A percentile compares a stretch with the other conserved stretches of the same genome.
These are phyloP conservation scores for Epichloe elymi DNA, from an alignment of 2,329 filamentous ascomycete species.

Conservation along the genomic window DNA sequence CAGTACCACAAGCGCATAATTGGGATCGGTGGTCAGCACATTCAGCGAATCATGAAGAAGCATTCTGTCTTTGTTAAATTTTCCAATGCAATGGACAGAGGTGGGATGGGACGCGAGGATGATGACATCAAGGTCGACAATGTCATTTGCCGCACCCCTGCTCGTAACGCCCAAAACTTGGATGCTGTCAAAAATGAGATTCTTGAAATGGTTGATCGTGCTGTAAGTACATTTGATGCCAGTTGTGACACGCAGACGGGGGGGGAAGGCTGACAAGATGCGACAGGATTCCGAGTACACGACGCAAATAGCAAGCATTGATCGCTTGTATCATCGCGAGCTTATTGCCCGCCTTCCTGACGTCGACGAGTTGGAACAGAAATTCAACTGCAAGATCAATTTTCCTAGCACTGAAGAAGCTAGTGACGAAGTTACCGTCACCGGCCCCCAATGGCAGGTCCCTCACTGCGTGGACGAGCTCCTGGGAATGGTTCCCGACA, in stretches of 20 bases:
- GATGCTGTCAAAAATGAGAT: constrained; percentile 98
- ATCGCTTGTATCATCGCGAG: constrained; percentile 89
- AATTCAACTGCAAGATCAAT: constrained; percentile 98
- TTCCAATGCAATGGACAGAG: constrained; percentile 96
- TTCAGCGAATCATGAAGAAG: constrained; percentile 99
- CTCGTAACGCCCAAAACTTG: constrained; percentile 89
- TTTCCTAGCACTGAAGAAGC: constrained; percentile 97
- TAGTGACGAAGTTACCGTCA: constrained; percentile 90
- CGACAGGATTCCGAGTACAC: constrained; percentile 85
- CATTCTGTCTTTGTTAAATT: constrained; percentile 99
- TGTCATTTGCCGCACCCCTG: constrained; percentile 94
- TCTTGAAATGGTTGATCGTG: constrained; percentile 97
- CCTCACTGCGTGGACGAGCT: constrained; percentile 94
- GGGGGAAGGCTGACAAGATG: not conserved
- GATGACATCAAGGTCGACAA: constrained; percentile 98
- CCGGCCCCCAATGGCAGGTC: constrained; percentile 95
- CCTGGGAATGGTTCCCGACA: constrained; percentile 94
- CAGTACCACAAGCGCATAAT: constrained; percentile 99
- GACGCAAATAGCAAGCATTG: constrained; percentile 82
- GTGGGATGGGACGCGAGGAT: constrained; percentile 77
- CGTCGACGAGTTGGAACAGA: constrained; percentile 92
- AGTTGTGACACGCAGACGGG: not conserved
- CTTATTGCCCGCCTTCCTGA: constrained; percentile 77
- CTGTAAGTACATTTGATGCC: constrained; percentile 36
- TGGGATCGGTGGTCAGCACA: constrained; percentile 94